Percentiles rank a stretch among this genome's conserved stretches.
Conservation (phyloP, 1,284 basidiomycete genomes). For the Sanghuangporus sanghuang region DNA sequence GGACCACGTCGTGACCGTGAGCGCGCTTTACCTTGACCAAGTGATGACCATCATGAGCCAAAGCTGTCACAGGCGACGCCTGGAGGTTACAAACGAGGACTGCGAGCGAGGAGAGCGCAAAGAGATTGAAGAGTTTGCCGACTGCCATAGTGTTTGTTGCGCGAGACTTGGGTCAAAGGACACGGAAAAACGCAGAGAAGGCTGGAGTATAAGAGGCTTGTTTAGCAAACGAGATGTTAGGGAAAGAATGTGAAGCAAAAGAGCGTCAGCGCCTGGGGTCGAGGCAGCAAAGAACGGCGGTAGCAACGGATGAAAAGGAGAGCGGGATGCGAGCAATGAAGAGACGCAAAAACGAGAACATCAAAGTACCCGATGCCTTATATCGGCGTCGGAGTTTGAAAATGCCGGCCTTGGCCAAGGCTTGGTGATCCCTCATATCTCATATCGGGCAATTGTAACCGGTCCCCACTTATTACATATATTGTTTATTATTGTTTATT, state of each 20-base stretch:
- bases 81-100: slow-evolving; percentile 48
- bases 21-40: slow-evolving; percentile 30
- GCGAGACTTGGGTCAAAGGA: not conserved
- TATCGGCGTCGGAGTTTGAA: slow-evolving; percentile 7
- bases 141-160: slow-evolving; percentile 38
- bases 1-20: slow-evolving; percentile 40
- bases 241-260: slow-evolving; percentile 25
- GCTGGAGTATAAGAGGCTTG: slow-evolving; percentile 19
- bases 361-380: not conserved
- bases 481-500: no score
- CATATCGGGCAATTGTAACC: no score
- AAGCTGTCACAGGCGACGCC: slow-evolving; percentile 43
- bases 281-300: slow-evolving; percentile 18
- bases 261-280: slow-evolving; percentile 26
- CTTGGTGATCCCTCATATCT: not conserved
- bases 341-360: not conserved
- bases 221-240: slow-evolving; percentile 5
- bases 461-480: no score
- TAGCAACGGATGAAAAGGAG: slow-evolving; percentile 15
- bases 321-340: not conserved
- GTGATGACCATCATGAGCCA: slow-evolving; percentile 39
- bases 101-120: slow-evolving; percentile 53
- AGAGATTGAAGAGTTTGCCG: slow-evolving; percentile 46
- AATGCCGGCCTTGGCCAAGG: not conserved
- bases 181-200: not conserved